A percentile compares a stretch with the other conserved stretches of the same genome.
These are phyloP conservation scores for Tuber calosporum DNA, from an alignment of 495 filamentous ascomycete species.

Conservation along the genomic window DNA sequence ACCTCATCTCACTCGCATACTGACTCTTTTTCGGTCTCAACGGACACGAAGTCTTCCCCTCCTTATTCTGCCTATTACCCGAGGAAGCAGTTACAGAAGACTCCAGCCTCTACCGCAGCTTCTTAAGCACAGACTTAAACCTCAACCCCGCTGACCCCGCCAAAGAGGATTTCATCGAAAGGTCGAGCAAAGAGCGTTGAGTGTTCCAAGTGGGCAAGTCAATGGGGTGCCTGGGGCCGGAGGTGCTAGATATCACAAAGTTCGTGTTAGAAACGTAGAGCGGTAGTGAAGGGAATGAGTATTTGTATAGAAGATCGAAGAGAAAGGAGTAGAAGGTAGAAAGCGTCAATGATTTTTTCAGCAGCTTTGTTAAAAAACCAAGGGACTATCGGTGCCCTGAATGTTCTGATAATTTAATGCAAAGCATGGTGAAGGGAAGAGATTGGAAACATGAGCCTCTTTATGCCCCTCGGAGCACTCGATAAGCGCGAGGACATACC, in stretches of 20 bases:
- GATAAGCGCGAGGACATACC: not conserved
- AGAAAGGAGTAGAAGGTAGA: not conserved
- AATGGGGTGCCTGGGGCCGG: conserved; percentile 11
- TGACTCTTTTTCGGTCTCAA: conserved; percentile 9
- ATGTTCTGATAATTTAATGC: not conserved
- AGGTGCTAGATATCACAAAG: conserved; percentile 16
- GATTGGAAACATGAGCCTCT: not conserved
- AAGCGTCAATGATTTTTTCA: not conserved
- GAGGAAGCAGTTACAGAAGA: not conserved
- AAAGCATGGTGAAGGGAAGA: not conserved
- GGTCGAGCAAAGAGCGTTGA: not conserved
- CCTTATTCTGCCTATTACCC: not conserved
- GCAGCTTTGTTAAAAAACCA: not conserved
- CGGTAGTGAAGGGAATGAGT: not conserved
- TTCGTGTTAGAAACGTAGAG: not conserved
- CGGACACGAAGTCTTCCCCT: not conserved
- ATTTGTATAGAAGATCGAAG: not conserved
- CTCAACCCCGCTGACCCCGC: conserved; percentile 3
- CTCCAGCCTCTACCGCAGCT: not conserved
- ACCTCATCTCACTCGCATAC: conserved; percentile 27
- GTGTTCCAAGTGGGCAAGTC: conserved; percentile 9
- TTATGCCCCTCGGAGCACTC: not conserved
- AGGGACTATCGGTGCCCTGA: not conserved
- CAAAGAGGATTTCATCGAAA: conserved; percentile 6
- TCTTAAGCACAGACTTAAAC: conserved; percentile 18